These are phyloP conservation scores for Acidiella bohemica DNA, from an alignment of 495 filamentous ascomycete species.

Conservation along the genomic window DNA sequence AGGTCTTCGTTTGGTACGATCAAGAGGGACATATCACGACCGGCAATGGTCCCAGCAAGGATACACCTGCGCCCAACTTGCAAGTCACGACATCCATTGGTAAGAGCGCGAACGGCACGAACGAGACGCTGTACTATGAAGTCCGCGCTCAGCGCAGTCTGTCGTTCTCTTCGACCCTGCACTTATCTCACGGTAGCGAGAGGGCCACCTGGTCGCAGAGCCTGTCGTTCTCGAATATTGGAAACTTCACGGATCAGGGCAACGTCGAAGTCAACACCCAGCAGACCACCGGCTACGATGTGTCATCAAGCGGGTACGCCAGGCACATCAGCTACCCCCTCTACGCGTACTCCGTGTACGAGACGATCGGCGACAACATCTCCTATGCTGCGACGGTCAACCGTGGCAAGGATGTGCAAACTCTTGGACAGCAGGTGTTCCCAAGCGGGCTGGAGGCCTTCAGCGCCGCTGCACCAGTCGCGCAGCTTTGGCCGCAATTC, in stretches of 20 bases:
- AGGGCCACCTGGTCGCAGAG: slow-evolving; percentile 48
- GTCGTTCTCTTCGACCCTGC: slow-evolving; percentile 38
- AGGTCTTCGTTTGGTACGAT: slow-evolving; percentile 64
- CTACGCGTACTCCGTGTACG: slow-evolving; percentile 41
- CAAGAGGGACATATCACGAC: slow-evolving; percentile 38
- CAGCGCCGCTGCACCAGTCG: slow-evolving; percentile 2
- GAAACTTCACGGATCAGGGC: slow-evolving; percentile 44
- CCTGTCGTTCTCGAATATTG: slow-evolving; percentile 38
- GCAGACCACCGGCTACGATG: slow-evolving; percentile 44
- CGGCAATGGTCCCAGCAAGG: slow-evolving; percentile 28
- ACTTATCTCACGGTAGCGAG: slow-evolving; percentile 30
- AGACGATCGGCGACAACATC: slow-evolving; percentile 33
- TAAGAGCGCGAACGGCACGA: slow-evolving; percentile 38
- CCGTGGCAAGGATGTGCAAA: slow-evolving; percentile 44
- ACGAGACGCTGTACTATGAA: slow-evolving; percentile 47
- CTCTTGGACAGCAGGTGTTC: slow-evolving; percentile 45
- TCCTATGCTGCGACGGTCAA: slow-evolving; percentile 45
- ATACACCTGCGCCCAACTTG: slow-evolving; percentile 33
- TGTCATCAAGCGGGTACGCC: slow-evolving; percentile 33
- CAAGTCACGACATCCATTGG: slow-evolving; percentile 25
- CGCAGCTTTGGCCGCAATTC: slow-evolving; percentile 17
- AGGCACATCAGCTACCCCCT: slow-evolving; percentile 52
- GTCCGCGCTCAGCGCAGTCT: slow-evolving; percentile 46
- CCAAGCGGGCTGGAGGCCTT: slow-evolving; percentile 41
- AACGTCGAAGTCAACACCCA: slow-evolving; percentile 50